phyloP scores from a whole-genome alignment of 2,329 filamentous ascomycete species.

The Fusarium solani-melongenae region DNA sequence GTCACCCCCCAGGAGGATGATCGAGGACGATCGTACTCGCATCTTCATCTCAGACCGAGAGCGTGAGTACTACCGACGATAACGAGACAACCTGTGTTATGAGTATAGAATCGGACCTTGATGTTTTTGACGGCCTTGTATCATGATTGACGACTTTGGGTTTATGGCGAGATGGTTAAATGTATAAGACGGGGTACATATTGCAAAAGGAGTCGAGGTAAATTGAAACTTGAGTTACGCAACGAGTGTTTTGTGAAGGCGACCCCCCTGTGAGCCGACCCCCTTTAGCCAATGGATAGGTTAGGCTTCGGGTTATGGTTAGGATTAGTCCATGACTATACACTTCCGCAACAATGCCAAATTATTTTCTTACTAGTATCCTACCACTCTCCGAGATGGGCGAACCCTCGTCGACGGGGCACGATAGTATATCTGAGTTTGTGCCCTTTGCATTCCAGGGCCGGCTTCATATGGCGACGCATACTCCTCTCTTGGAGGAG shows the following conservation, averaged over 20 bases:
- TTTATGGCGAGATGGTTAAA: conserved; percentile 5
- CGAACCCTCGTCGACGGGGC: background rate
- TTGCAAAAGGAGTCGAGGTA: conserved; percentile 26
- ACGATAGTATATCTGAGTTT: conserved; percentile 6
- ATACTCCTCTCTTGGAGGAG: conserved; percentile 14
- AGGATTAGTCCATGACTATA: too few relatives aligned
- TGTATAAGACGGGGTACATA: conserved; percentile 5
- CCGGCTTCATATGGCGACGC: conserved; percentile 5
- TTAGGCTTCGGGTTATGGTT: too few relatives aligned
- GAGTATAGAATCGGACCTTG: background rate
- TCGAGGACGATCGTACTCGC: conserved; percentile 43
- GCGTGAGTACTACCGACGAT: conserved; percentile 46
- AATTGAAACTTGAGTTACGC: conserved; percentile 8
- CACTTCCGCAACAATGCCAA: background rate
- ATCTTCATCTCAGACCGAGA: conserved; percentile 50
- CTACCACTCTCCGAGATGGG: background rate
- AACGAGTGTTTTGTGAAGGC: too few relatives aligned
- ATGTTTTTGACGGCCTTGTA: conserved; percentile 26
- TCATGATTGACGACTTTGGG: conserved; percentile 36
- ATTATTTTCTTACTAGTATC: background rate
- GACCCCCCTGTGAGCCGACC: too few relatives aligned
- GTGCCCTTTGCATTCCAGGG: conserved; percentile 16
- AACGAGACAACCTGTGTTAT: background rate
- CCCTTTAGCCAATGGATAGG: too few relatives aligned
- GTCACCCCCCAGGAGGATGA: conserved; percentile 47